Percentiles rank a stretch among this genome's conserved stretches.
phyloP scores from a whole-genome alignment of 768 basidiomycete genomes.

The Phanerochaete sordida region DNA sequence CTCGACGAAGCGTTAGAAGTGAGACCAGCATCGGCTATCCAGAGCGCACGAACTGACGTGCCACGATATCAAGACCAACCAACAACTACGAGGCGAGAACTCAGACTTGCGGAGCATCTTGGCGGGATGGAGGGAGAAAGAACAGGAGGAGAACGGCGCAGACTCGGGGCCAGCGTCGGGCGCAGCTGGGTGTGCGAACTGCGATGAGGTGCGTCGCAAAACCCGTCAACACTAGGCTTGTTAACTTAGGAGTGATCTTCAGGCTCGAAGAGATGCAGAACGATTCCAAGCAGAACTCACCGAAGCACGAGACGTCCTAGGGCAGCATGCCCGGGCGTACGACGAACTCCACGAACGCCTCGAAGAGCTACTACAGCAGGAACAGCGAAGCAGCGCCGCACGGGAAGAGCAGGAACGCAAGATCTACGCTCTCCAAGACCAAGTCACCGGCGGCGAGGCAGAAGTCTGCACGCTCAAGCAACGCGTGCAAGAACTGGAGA shows the following conservation, averaged over 20 bases:
- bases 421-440: too few relatives aligned
- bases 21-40: too few relatives aligned
- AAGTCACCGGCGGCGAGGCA: too few relatives aligned
- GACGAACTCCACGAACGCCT: neutral
- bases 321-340: neutral
- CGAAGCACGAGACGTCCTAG: neutral
- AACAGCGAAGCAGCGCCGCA: neutral
- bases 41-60: neutral
- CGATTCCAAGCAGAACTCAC: neutral
- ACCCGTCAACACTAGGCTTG: too few relatives aligned
- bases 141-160: neutral
- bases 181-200: too few relatives aligned
- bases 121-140: neutral
- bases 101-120: neutral
- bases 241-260: neutral
- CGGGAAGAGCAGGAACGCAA: neutral
- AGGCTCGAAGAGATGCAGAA: neutral
- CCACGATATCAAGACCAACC: neutral
- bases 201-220: too few relatives aligned
- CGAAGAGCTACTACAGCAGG: neutral
- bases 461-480: too few relatives aligned
- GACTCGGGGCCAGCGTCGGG: too few relatives aligned
- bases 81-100: neutral
- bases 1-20: too few relatives aligned
- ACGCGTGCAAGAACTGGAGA: too few relatives aligned